A percentile compares a stretch with the other conserved stretches of the same genome.
Conservation (phyloP, 2,329 filamentous ascomycete genomes). For the Ophiostoma triangulosporum region DNA sequence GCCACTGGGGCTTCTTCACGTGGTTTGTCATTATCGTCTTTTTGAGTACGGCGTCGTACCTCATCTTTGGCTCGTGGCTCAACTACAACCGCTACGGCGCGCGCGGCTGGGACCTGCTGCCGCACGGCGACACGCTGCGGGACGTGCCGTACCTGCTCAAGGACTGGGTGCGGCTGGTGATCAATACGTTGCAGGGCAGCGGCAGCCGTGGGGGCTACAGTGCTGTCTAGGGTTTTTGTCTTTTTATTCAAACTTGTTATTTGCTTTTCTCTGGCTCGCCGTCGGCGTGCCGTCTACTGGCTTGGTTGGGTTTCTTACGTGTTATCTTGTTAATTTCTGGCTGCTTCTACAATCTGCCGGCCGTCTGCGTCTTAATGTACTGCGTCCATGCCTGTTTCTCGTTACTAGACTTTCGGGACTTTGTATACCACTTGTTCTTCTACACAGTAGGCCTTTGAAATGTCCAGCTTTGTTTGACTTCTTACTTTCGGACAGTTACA, state of each 20-base stretch:
- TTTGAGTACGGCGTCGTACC: constrained; percentile 71
- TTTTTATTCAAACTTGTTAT: not conserved
- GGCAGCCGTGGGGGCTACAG: constrained; percentile 86
- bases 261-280: not conserved
- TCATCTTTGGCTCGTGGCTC: constrained; percentile 97
- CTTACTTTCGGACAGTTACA: no score
- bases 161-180: constrained; percentile 68
- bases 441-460: not conserved
- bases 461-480: not conserved
- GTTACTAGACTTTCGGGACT: not conserved
- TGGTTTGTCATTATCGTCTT: constrained; percentile 94
- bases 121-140: constrained; percentile 81
- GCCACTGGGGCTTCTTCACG: constrained; percentile 88
- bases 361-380: no score
- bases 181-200: constrained; percentile 72
- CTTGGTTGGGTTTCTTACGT: not conserved
- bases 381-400: no score
- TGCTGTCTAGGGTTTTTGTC: constrained; percentile 51
- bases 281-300: not conserved
- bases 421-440: not conserved
- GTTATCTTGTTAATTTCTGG: not conserved
- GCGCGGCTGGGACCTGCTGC: constrained; percentile 85
- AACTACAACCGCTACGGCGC: constrained; percentile 97
- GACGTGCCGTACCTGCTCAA: constrained; percentile 86
- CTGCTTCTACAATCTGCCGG: no score